Percentiles rank a stretch among this genome's conserved stretches.
Evolutionary conservation across 306 rosid species (phyloP).

Genomic region (Erythrophleum fordii): DNA sequence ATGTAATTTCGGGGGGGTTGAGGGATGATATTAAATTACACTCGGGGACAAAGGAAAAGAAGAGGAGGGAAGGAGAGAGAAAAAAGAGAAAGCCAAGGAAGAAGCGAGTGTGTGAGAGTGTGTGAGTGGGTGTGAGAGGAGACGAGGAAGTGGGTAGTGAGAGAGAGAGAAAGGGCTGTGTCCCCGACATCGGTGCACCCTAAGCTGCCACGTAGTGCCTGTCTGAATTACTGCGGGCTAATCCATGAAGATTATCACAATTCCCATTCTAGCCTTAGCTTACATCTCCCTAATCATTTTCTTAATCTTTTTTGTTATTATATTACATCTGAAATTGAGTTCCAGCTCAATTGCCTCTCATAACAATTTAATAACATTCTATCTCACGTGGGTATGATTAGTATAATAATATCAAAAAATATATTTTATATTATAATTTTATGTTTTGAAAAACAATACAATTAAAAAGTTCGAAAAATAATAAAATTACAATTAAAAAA

Average conservation of each 20-base stretch:
- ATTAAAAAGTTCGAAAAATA: too few species aligned
- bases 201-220: slow-evolving; percentile 86
- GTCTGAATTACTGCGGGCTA: slow-evolving; percentile 61
- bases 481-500: too few species aligned
- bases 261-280: slow-evolving; percentile 12
- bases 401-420: too few species aligned
- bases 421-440: too few species aligned
- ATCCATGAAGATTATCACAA: slow-evolving; percentile 21
- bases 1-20: slow-evolving; percentile 18
- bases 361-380: not conserved
- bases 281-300: not conserved
- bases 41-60: not conserved
- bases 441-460: too few species aligned
- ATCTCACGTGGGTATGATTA: not conserved
- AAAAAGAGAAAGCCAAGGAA: not conserved
- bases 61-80: not conserved
- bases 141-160: not conserved
- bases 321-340: too few species aligned
- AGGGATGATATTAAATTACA: slow-evolving; percentile 31
- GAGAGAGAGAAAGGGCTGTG: slow-evolving; percentile 13
- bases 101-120: slow-evolving; percentile 18
- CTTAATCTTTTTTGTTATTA: not conserved
- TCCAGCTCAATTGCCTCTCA: too few species aligned
- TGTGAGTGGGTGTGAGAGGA: slow-evolving; percentile 2
- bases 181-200: slow-evolving; percentile 66